These are phyloP conservation scores for Citrus sp. DNA, from an alignment of 345 rosid genomes.

Conservation along the genomic window DNA sequence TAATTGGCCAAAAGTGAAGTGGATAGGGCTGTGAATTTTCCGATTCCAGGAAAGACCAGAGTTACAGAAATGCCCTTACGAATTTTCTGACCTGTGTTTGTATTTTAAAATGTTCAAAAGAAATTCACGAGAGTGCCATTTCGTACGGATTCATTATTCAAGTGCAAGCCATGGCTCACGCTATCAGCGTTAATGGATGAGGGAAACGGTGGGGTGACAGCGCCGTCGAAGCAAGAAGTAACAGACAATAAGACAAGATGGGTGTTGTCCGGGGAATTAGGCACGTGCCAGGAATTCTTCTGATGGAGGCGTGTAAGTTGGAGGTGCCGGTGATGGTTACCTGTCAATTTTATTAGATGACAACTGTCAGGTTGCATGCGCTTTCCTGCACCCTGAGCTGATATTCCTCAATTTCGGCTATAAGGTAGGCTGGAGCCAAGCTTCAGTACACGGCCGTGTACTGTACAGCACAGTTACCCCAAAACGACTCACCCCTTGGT, in stretches of 20 bases:
- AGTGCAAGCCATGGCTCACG: background rate
- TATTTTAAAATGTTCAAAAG: background rate
- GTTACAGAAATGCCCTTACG: slow-evolving; percentile 3
- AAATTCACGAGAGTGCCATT: background rate
- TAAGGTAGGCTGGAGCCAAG: background rate
- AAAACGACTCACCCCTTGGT: too few relatives aligned
- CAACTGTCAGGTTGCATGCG: background rate
- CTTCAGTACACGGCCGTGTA: background rate
- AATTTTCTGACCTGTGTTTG: background rate
- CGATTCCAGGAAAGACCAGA: too few relatives aligned
- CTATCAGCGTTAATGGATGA: background rate
- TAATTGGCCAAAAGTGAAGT: background rate
- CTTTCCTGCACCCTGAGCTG: background rate
- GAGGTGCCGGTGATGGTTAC: too few relatives aligned
- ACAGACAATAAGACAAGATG: background rate
- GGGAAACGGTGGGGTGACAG: background rate
- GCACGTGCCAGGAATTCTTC: background rate
- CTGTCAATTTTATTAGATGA: too few relatives aligned
- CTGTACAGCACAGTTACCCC: too few relatives aligned
- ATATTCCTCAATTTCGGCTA: too few relatives aligned
- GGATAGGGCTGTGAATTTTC: slow-evolving; percentile 19
- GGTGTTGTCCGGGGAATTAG: background rate
- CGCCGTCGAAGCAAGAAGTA: background rate
- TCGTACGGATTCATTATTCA: background rate
- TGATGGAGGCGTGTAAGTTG: background rate